Conservation (phyloP, 2,329 filamentous ascomycete species). For the Fusarium anthophilum region DNA sequence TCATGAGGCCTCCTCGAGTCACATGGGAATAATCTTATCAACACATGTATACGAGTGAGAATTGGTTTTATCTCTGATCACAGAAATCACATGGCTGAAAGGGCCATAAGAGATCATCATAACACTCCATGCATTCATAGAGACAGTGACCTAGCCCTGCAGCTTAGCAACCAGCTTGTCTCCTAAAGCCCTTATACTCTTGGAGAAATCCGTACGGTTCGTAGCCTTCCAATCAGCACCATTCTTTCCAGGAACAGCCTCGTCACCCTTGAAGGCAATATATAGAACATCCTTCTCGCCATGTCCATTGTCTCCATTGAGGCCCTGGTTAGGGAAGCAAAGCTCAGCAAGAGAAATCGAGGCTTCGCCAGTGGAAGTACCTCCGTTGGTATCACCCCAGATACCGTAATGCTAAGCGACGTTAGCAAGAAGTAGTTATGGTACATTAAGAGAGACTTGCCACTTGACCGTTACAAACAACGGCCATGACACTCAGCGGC, state of each 20-base stretch:
- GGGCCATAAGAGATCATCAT: too few species aligned
- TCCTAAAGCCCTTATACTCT: background rate
- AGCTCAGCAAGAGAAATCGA: slow-evolving; percentile 62
- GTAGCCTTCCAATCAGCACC: slow-evolving; percentile 63
- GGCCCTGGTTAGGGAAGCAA: slow-evolving; percentile 58
- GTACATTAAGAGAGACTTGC: slow-evolving; percentile 31
- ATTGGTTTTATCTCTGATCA: too few species aligned
- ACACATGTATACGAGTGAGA: too few species aligned
- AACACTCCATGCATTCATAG: too few species aligned
- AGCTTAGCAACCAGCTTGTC: background rate
- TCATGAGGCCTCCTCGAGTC: too few species aligned
- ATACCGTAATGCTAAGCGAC: slow-evolving; percentile 54
- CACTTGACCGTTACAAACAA: slow-evolving; percentile 61
- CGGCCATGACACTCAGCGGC: slow-evolving; percentile 63
- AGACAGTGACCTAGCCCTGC: background rate
- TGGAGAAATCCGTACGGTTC: slow-evolving; percentile 53
- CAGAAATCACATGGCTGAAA: too few species aligned
- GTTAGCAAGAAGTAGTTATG: fast-evolving
- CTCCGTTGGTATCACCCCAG: slow-evolving; percentile 68
- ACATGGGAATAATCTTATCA: too few species aligned
- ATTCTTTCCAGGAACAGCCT: slow-evolving; percentile 62
- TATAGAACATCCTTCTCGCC: slow-evolving; percentile 66
- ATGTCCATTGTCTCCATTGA: slow-evolving; percentile 58
- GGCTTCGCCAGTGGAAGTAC: slow-evolving; percentile 59
- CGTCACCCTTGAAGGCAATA: slow-evolving; percentile 63